A percentile compares a stretch with the other conserved stretches of the same genome.
phyloP scores from a whole-genome alignment of 2,329 filamentous ascomycete species.

The Chrysoporthe cubensis region DNA sequence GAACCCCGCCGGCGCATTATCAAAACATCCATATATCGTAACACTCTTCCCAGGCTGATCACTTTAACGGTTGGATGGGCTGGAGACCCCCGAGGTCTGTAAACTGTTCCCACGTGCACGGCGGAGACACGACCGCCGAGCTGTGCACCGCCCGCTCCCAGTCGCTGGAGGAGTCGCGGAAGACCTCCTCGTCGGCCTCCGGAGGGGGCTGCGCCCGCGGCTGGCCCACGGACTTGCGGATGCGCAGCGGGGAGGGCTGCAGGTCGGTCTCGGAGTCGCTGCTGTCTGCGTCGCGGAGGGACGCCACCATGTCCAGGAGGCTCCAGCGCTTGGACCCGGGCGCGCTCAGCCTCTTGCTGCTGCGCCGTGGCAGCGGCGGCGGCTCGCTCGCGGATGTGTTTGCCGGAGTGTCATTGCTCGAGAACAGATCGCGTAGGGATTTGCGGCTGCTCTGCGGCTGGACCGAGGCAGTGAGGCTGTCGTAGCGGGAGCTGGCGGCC shows the following conservation, averaged over 20 bases:
- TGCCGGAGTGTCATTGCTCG: constrained; percentile 26
- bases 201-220: neutral
- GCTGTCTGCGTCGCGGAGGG: constrained; percentile 9
- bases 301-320: constrained; percentile 19
- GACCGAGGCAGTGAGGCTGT: constrained; percentile 8
- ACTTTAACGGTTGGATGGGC: constrained; percentile 5
- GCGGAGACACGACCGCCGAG: constrained; percentile 17
- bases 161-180: constrained; percentile 16
- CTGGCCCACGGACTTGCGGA: constrained; percentile 15
- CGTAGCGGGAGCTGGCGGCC: neutral
- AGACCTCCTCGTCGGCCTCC: neutral
- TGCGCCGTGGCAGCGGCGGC: constrained; percentile 24
- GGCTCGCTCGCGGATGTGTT: constrained; percentile 2
- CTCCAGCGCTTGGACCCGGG: constrained; percentile 22
- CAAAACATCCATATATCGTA: no score
- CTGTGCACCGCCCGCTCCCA: constrained; percentile 20
- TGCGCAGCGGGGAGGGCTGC: constrained; percentile 17
- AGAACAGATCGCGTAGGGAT: constrained; percentile 18
- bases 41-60: neutral
- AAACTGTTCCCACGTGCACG: constrained; percentile 28
- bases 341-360: constrained; percentile 20
- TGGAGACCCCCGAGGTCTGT: constrained; percentile 27
- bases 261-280: constrained; percentile 11
- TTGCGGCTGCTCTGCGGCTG: constrained; percentile 11
- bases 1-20: no score